phyloP scores from a whole-genome alignment of 768 basidiomycete species.

The Auriscalpium microsporum region DNA sequence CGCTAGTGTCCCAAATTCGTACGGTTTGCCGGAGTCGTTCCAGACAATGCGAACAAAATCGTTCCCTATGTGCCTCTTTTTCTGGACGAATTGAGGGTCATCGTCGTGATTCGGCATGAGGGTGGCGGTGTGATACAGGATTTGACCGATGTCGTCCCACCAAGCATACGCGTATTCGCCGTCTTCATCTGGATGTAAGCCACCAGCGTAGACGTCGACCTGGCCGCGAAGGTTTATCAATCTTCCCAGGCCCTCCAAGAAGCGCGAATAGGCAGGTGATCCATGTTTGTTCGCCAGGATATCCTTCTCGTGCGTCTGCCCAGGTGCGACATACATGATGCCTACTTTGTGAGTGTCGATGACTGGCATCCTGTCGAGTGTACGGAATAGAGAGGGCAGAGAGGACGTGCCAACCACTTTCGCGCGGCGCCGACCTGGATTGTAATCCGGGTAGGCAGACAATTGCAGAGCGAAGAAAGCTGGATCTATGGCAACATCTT shows the following conservation, averaged over 20 bases:
- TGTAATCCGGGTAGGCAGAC: constrained; percentile 59
- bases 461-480: constrained; percentile 81
- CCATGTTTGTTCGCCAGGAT: constrained; percentile 88
- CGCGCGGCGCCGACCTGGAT: constrained; percentile 37
- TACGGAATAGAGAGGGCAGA: constrained; percentile 51
- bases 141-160: constrained; percentile 97
- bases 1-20: constrained; percentile 82
- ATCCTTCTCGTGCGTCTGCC: constrained; percentile 75
- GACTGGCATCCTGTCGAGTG: constrained; percentile 80
- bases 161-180: constrained; percentile 97
- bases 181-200: constrained; percentile 83
- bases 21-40: constrained; percentile 91
- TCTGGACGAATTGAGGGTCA: constrained; percentile 68
- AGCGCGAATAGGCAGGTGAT: constrained; percentile 90
- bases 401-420: constrained; percentile 44
- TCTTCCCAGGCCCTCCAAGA: constrained; percentile 82
- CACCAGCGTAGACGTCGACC: constrained; percentile 87
- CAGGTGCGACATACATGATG: constrained; percentile 91
- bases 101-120: constrained; percentile 81
- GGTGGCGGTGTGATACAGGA: constrained; percentile 92
- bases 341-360: constrained; percentile 98
- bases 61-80: constrained; percentile 96
- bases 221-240: constrained; percentile 86
- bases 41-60: constrained; percentile 94
- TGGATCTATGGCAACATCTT: constrained; percentile 79